Base-by-base conservation (phyloP, 176 grass and related monocot genomes). In the Metroxylon sagu region DNA sequence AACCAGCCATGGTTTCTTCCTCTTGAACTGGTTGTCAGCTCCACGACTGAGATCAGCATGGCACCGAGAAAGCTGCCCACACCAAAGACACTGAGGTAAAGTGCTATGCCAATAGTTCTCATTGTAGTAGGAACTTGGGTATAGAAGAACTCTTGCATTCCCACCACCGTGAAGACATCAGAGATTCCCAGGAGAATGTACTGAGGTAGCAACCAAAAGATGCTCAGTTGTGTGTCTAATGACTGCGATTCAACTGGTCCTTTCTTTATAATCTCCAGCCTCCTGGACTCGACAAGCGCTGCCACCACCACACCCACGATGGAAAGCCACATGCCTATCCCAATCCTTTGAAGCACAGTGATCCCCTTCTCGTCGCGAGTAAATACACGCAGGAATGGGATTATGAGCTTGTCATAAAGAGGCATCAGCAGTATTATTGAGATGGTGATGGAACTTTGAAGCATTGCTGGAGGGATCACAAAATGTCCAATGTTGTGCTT, bases 141-240 rank as follows among this genome's bases (percentile, higher is more conserved):
- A 73, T 91, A 97, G 73, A 97, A 97, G 79, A 97, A 91, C 75
- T 97, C 87, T 50, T 97, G 83, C 80, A 97, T 90, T 21, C 92
- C 84, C 0, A 91, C 87, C 18, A 91, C 84, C 0, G 92, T 83
- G 71, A 91, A 97, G 31, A 88, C 78, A 62, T 91, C 84, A 0
- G 92, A 83, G 10, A 91, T 30, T 0, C 92, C 92, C 4, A 97
- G 67, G 7, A 97, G 74, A 2, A 91, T 30, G 71, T 91, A 88
- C 73, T 91, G 92, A 16, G 87, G 92, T 18, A 95, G 68, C 29
- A 91, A 77, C 87, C 84, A 91, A 54, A 87, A 80, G 3, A 97
- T 91, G 57, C 16, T 78, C 48, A 83, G 54, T 49, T 71, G 52
- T 0, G 15, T 16, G 7, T 64, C 18, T 2, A 2, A 16, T 16